Conservation (phyloP, 192 early-diverging fungal species). For the Coemansia sp. region DNA sequence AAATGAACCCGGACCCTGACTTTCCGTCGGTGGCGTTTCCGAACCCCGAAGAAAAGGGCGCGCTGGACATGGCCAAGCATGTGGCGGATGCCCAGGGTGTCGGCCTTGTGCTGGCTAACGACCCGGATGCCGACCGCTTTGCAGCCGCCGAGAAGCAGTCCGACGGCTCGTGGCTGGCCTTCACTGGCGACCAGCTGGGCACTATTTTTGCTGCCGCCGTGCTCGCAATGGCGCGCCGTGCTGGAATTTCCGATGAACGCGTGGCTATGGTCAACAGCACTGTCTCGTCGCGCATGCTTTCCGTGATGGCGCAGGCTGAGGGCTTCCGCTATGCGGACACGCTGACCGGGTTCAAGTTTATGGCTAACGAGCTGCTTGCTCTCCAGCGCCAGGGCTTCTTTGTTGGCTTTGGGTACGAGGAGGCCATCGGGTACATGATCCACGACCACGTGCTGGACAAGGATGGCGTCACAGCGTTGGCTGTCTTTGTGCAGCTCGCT, state of each 20-base stretch:
- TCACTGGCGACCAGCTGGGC: slow-evolving; percentile 91
- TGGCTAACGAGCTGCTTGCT: slow-evolving; percentile 77
- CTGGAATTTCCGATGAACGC: slow-evolving; percentile 55
- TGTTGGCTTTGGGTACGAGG: slow-evolving; percentile 86
- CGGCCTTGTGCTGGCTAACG: slow-evolving; percentile 82
- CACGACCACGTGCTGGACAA: slow-evolving; percentile 82
- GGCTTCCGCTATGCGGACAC: slow-evolving; percentile 87
- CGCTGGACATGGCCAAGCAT: slow-evolving; percentile 69
- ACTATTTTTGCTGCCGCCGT: slow-evolving; percentile 69
- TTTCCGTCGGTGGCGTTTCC: slow-evolving; percentile 89
- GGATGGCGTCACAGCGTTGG: slow-evolving; percentile 87
- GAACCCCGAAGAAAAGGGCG: slow-evolving; percentile 88
- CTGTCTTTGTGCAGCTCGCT: slow-evolving; percentile 73
- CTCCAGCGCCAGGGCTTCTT: slow-evolving; percentile 64
- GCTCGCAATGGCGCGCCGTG: slow-evolving; percentile 54
- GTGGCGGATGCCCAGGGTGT: slow-evolving; percentile 59
- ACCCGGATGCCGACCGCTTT: slow-evolving; percentile 92
- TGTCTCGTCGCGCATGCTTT: slow-evolving; percentile 85
- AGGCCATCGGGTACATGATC: slow-evolving; percentile 90
- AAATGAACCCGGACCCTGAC: slow-evolving; percentile 80
- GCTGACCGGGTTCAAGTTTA: slow-evolving; percentile 95
- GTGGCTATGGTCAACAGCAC: slow-evolving; percentile 82
- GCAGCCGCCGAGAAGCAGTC: slow-evolving; percentile 80
- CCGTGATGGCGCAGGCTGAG: slow-evolving; percentile 66
- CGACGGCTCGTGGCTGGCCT: slow-evolving; percentile 71